Base-by-base conservation (phyloP, 2,329 filamentous ascomycete genomes). In the Decorospora gaudefroyi region DNA sequence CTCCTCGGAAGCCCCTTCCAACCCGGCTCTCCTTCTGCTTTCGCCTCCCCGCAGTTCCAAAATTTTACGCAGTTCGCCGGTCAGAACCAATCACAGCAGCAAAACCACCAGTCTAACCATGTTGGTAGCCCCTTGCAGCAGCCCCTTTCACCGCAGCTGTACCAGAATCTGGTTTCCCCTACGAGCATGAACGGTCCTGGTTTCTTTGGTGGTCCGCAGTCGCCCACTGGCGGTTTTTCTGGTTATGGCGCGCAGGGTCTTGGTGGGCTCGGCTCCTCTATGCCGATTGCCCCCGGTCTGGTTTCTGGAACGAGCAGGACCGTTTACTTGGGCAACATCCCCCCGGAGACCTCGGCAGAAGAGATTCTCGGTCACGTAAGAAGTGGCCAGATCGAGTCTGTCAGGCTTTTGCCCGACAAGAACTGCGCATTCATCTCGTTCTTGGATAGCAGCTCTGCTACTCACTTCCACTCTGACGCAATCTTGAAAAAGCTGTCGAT, bases 341-440 rank as follows among this genome's bases (percentile, higher is more conserved):
- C 93, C n/a, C 88, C 91, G 17, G 93, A 99, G 75, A 99, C 93
- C 6, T 86, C 88, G 35, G 92, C 93, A 6, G 93, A 99, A 75
- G 93, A 99, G 75, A 96, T 99, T 54, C 78, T 99, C 42, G 87
- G 91, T 54, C 93, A 99, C 66, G 93, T 99, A 48, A 84, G 93
- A 54, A 97, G 93, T 72, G 93, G 93, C 16, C 93, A 97, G 70
- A 97, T 99, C 64, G 93, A 99, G 77, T 97, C 93, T n/a, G 93
- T 99, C 39, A 87, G 93, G 61, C 81, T 99, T 55, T 79, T 99
- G 42, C 90, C 92, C 16, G 93, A 99, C 75, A 99, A 97, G 88
- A 99, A 97, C 80, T 99, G 93, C 68, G 93, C 93, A 46, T 99
- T 99, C 79, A 97, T 99, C 69, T 99, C 93, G 6, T 99, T 99